phyloP scores from a whole-genome alignment of 225 moss, liverwort and hornwort species.

The Bryum argenteum region DNA sequence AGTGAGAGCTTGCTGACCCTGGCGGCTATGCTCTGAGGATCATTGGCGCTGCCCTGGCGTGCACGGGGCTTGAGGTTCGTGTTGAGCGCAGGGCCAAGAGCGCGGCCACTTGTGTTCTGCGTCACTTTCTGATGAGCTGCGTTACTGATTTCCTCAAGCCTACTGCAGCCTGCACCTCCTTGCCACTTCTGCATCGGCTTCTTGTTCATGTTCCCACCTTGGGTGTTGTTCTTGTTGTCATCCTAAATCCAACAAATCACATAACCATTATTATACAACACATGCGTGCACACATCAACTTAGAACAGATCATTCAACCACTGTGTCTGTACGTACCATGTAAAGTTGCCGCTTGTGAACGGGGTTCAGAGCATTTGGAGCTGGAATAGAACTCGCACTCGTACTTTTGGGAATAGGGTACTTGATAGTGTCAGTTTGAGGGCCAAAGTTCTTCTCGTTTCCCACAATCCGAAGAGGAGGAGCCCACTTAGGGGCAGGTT shows the following conservation, averaged over 20 bases:
- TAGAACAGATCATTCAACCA: background rate
- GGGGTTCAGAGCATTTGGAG: conserved; percentile 23
- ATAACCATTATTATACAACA: background rate
- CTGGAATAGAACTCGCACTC: conserved; percentile 23
- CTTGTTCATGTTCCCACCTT: conserved; percentile 42
- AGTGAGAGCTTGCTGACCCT: conserved; percentile 45
- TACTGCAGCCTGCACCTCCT: conserved; percentile 41
- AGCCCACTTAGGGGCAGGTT: conserved; percentile 42
- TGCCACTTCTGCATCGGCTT: conserved; percentile 44
- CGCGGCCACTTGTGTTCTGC: conserved; percentile 62
- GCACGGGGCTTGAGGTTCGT: conserved; percentile 98
- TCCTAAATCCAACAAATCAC: conserved; percentile 37
- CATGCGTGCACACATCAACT: background rate
- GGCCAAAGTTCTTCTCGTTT: conserved; percentile 41
- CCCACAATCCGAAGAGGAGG: conserved; percentile 34
- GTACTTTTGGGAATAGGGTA: conserved; percentile 43
- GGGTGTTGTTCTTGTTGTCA: conserved; percentile 34
- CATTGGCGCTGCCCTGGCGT: conserved; percentile 97
- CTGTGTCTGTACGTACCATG: too few relatives aligned
- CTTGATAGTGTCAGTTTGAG: conserved; percentile 43
- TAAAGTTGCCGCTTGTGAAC: conserved; percentile 50
- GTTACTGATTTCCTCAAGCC: conserved; percentile 53
- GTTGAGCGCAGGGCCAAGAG: conserved; percentile 90
- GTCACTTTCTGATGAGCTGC: conserved; percentile 55
- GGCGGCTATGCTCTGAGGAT: conserved; percentile 96